Percentiles rank a stretch among this genome's conserved stretches.
phyloP scores from a whole-genome alignment of 768 basidiomycete genomes.

The Coprinopsis strossmayeri region DNA sequence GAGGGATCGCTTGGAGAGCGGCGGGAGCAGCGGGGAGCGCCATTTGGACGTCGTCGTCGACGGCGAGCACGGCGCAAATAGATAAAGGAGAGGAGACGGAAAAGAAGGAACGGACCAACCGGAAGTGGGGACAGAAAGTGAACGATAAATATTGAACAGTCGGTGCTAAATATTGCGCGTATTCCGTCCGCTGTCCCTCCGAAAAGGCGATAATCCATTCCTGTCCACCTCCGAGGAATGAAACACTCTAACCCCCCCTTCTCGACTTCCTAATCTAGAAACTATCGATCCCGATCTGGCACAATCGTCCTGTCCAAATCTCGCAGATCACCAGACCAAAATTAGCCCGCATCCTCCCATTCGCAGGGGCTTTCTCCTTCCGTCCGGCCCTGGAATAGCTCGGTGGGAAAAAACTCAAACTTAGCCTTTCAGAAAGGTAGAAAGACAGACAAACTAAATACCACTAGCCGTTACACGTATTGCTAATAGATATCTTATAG shows the following conservation, averaged over 20 bases:
- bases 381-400: no score
- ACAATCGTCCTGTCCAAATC: conserved; percentile 2
- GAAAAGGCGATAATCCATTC: not conserved
- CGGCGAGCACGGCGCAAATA: conserved; percentile 2
- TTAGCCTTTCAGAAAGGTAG: no score
- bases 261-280: conserved; percentile 5
- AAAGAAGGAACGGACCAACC: not conserved
- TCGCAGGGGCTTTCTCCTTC: not conserved
- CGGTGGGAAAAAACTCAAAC: no score
- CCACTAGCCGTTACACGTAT: no score
- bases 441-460: no score
- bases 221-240: conserved; percentile 9
- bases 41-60: conserved; percentile 7
- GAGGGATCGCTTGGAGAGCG: conserved; percentile 7
- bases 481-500: no score
- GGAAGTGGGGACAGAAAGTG: not conserved
- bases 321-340: conserved; percentile 7
- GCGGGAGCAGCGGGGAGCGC: conserved; percentile 3
- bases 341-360: not conserved
- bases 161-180: not conserved
- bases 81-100: not conserved
- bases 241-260: conserved; percentile 3
- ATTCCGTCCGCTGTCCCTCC: not conserved
- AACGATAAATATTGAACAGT: not conserved
- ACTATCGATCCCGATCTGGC: conserved; percentile 6